phyloP scores from a whole-genome alignment of 2,329 filamentous ascomycete genomes.

The Phialophora chinensis region DNA sequence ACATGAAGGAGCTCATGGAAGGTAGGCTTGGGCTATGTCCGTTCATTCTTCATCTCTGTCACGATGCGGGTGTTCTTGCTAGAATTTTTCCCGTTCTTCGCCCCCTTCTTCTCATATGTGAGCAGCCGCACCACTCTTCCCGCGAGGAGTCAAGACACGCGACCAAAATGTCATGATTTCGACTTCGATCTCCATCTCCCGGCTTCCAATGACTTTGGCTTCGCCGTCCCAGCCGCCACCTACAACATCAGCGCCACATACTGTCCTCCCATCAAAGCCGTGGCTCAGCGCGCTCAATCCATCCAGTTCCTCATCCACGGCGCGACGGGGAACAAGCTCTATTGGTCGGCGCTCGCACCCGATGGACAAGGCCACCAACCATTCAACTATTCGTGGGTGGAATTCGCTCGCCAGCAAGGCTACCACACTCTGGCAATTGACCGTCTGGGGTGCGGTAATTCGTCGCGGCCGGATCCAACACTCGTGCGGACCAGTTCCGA shows the following conservation, averaged over 20 bases:
- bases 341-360: conserved; percentile 1
- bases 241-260: conserved; percentile 6
- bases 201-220: conserved; percentile 5
- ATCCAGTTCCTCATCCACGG: conserved; percentile 4
- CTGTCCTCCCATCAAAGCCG: not conserved
- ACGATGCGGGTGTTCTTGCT: not conserved
- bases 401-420: conserved; percentile 5
- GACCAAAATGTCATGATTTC: not conserved
- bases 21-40: not conserved
- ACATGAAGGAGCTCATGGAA: not conserved
- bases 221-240: conserved; percentile 1
- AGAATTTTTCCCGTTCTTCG: not conserved
- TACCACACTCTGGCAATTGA: conserved; percentile 6
- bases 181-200: not conserved
- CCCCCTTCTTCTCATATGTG: not conserved
- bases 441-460: conserved; percentile 4
- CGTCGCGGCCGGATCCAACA: not conserved
- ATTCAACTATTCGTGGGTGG: conserved; percentile 2
- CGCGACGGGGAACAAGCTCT: conserved; percentile 5
- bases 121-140: not conserved
- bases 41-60: not conserved
- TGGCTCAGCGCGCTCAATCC: not conserved
- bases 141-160: not conserved
- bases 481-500: not conserved
- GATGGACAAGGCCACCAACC: conserved; percentile 1